Evolutionary conservation across 805 yeast species (phyloP).

Genomic region (Saccharomyces cerevisiae): DNA sequence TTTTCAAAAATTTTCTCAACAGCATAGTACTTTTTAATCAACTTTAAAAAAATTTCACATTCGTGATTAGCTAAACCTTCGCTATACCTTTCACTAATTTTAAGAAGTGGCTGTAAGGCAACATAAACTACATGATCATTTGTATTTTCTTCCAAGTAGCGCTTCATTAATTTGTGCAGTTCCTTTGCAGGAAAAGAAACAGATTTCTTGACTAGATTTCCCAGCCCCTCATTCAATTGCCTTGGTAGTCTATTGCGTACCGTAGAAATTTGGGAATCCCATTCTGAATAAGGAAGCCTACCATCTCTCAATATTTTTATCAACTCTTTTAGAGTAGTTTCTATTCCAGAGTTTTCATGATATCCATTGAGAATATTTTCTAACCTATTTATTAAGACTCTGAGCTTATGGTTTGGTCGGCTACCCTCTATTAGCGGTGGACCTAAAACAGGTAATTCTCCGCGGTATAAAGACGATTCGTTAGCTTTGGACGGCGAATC

Average conservation of each 20-base stretch:
- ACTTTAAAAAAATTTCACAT: constrained; percentile 58
- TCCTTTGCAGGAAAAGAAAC: constrained; percentile 8
- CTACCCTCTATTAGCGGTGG: constrained; percentile 75
- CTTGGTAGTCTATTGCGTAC: constrained; percentile 83
- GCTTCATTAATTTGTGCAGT: not conserved
- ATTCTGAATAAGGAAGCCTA: constrained; percentile 85
- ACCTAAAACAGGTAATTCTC: constrained; percentile 84
- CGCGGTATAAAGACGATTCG: constrained; percentile 91
- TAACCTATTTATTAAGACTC: constrained; percentile 49
- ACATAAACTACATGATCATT: constrained; percentile 38
- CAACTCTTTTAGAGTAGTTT: constrained; percentile 64
- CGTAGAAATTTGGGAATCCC: constrained; percentile 80
- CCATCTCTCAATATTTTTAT: constrained; percentile 67
- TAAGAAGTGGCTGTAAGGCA: constrained; percentile 64
- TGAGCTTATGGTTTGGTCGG: constrained; percentile 72
- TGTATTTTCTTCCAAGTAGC: constrained; percentile 32
- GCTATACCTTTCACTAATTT: constrained; percentile 59
- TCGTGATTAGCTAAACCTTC: constrained; percentile 81
- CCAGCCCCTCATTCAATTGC: constrained; percentile 60
- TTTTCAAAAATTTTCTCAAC: constrained; percentile 77
- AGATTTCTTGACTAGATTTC: constrained; percentile 58
- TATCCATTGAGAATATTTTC: constrained; percentile 79
- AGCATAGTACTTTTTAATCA: constrained; percentile 63
- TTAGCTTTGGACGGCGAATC: constrained; percentile 97
- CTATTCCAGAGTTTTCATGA: constrained; percentile 92